Percentiles rank a stretch among this genome's conserved stretches.
These are phyloP conservation scores for Durio zibethinus DNA, from an alignment of 345 rosid genomes.

Conservation along the genomic window DNA sequence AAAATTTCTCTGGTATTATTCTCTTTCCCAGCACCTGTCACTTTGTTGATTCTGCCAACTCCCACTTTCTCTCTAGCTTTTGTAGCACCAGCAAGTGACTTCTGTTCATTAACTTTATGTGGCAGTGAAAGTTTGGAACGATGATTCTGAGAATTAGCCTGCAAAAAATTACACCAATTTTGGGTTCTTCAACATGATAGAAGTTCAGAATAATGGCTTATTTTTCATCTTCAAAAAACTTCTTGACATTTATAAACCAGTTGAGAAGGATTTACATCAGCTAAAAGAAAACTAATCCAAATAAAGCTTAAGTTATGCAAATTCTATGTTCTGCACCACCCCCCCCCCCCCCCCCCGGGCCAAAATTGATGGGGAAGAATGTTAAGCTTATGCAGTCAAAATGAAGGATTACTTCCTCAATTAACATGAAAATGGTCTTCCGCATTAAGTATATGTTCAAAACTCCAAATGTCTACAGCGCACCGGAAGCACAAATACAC, in stretches of 20 bases:
- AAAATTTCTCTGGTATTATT: conserved; percentile 22
- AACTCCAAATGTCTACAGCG: conserved; percentile 8
- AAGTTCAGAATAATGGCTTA: not conserved
- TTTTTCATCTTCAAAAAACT: not conserved
- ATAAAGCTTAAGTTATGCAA: not conserved
- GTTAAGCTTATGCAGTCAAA: not conserved
- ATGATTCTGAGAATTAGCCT: conserved; percentile 31
- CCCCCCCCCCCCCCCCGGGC: not conserved
- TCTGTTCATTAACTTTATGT: conserved; percentile 25
- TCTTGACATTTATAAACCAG: not conserved
- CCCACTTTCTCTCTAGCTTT: conserved; percentile 22
- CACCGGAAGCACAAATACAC: not conserved
- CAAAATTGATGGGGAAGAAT: not conserved
- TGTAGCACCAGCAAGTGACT: conserved; percentile 8
- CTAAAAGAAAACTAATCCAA: not conserved
- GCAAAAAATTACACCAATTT: conserved; percentile 13
- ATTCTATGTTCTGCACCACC: not conserved
- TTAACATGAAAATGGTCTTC: not conserved
- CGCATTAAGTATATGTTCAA: conserved; percentile 5
- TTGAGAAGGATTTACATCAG: not conserved
- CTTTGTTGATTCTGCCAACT: conserved; percentile 15
- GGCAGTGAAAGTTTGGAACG: conserved; percentile 24
- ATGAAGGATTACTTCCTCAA: not conserved
- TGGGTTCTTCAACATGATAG: not conserved
- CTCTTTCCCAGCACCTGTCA: conserved; percentile 37